These are phyloP conservation scores for Eleusine coracana DNA, from an alignment of 176 grass and related monocot genomes.

Conservation along the genomic window DNA sequence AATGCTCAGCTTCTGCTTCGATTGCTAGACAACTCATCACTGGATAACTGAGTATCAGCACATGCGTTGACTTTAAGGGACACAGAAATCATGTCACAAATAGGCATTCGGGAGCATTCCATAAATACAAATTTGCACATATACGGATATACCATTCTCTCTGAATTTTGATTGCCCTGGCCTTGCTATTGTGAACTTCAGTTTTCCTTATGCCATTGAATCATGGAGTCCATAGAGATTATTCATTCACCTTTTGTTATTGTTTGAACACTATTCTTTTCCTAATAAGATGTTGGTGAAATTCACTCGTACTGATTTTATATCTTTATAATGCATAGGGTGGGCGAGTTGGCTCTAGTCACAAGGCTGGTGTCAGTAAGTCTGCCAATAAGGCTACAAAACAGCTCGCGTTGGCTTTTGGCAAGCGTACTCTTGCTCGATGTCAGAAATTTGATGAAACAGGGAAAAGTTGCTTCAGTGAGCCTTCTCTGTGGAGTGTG, in stretches of 20 bases:
- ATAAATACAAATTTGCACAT: neutral
- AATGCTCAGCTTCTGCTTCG: neutral
- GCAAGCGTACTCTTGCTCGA: constrained; percentile 67
- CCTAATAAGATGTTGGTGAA: neutral
- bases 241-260: neutral
- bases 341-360: constrained; percentile 69
- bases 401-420: constrained; percentile 77
- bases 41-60: neutral
- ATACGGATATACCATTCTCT: neutral
- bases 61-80: neutral
- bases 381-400: constrained; percentile 64
- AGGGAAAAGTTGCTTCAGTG: constrained; percentile 77
- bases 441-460: constrained; percentile 75
- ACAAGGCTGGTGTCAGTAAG: constrained; percentile 69
- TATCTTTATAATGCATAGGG: constrained; percentile 43
- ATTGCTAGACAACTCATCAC: neutral
- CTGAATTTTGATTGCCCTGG: neutral
- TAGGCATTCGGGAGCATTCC: neutral
- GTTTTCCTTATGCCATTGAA: constrained; percentile 7
- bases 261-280: neutral
- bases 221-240: neutral
- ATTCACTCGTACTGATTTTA: constrained; percentile 12
- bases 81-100: neutral
- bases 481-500: constrained; percentile 58
- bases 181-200: neutral